phyloP scores from a whole-genome alignment of 2,329 filamentous ascomycete genomes.

The Huntiella savannae region DNA sequence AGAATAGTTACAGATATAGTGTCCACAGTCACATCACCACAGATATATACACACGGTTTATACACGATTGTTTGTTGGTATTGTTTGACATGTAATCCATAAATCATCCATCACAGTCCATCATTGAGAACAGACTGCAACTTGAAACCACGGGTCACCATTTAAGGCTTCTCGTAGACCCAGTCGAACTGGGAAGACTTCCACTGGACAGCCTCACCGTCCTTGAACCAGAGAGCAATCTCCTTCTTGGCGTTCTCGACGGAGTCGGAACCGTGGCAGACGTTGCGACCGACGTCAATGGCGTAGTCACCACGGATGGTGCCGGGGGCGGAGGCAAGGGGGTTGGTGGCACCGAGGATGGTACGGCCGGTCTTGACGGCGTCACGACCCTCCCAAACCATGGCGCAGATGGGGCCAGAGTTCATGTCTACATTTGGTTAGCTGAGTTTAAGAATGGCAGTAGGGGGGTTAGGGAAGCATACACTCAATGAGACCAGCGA shows the following conservation, averaged over 20 bases:
- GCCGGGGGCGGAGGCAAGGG: conserved; percentile 77
- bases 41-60: not conserved
- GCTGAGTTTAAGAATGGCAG: conserved; percentile 14
- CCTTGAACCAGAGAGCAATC: conserved; percentile 95
- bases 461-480: conserved; percentile 20
- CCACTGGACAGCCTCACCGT: conserved; percentile 68
- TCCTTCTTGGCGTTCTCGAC: conserved; percentile 99
- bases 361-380: conserved; percentile 94
- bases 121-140: not conserved
- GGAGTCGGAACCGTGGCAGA: conserved; percentile 97
- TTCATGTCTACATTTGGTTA: conserved; percentile 57
- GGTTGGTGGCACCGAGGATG: conserved; percentile 98
- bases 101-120: not conserved
- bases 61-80: not conserved
- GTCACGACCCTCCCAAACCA: conserved; percentile 99
- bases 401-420: conserved; percentile 91
- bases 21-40: not conserved
- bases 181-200: conserved; percentile 73
- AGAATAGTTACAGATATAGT: not conserved
- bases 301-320: conserved; percentile 94
- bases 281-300: conserved; percentile 75
- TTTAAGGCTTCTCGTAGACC: conserved; percentile 81
- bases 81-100: conserved; percentile 3
- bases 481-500: conserved; percentile 85
- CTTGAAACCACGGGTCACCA: not conserved